Conservation (phyloP, 495 filamentous ascomycete genomes). For the Massariosphaeria phaeospora region DNA sequence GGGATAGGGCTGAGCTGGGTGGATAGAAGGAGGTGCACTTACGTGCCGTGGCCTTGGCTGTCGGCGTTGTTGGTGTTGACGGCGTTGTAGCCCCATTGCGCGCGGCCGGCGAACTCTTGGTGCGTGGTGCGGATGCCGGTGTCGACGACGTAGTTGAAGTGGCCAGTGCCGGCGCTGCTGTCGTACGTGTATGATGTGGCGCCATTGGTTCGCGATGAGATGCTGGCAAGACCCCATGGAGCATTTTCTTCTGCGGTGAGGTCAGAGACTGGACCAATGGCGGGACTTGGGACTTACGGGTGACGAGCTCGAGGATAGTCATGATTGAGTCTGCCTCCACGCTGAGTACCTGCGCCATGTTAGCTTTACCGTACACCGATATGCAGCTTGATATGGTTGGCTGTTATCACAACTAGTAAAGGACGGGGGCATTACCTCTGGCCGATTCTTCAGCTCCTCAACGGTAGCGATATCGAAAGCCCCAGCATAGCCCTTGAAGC, state of each 20-base stretch:
- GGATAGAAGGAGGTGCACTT: not conserved
- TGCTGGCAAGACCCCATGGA: slow-evolving; percentile 92
- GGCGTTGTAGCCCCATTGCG: slow-evolving; percentile 64
- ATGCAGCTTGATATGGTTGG: not conserved
- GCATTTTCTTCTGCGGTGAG: slow-evolving; percentile 65
- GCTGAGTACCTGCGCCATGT: slow-evolving; percentile 69
- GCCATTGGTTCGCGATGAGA: slow-evolving; percentile 82
- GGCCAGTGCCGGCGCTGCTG: slow-evolving; percentile 83
- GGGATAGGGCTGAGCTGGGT: not conserved
- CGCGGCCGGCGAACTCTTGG: slow-evolving; percentile 92
- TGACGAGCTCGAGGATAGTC: slow-evolving; percentile 65
- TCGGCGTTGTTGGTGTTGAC: slow-evolving; percentile 73
- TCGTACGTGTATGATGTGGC: slow-evolving; percentile 95
- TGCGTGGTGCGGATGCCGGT: slow-evolving; percentile 89
- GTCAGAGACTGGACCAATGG: too few relatives aligned
- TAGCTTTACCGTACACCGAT: not conserved
- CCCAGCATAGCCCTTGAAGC: slow-evolving; percentile 83
- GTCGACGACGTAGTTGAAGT: slow-evolving; percentile 97
- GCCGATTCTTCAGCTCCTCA: slow-evolving; percentile 85
- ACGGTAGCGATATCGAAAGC: slow-evolving; percentile 89
- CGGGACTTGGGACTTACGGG: slow-evolving; percentile 41
- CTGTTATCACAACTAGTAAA: not conserved
- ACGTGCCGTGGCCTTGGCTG: slow-evolving; percentile 86
- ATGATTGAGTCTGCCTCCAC: slow-evolving; percentile 81
- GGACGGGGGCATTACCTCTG: slow-evolving; percentile 62